These are phyloP conservation scores for Tylopilus balloui DNA, from an alignment of 768 basidiomycete genomes.

Conservation along the genomic window DNA sequence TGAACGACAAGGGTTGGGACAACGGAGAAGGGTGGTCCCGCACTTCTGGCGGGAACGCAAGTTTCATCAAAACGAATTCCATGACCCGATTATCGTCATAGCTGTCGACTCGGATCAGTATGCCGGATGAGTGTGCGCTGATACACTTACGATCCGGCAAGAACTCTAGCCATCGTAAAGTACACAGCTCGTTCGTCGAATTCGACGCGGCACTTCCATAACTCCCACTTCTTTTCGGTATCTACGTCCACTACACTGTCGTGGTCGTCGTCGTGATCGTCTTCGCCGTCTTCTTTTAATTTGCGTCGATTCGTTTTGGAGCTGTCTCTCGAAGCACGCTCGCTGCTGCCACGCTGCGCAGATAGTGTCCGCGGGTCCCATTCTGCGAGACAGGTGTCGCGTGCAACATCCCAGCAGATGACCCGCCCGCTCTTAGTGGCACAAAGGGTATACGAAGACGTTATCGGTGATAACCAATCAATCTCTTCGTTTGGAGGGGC, in stretches of 20 bases:
- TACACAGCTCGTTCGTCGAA: conserved; percentile 68
- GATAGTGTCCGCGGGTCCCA: conserved; percentile 52
- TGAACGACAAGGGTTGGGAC: conserved; percentile 12
- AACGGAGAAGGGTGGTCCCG: conserved; percentile 30
- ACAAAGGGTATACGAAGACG: conserved; percentile 71
- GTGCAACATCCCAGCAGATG: conserved; percentile 71
- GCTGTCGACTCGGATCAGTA: conserved; percentile 27
- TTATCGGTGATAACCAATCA: conserved; percentile 75
- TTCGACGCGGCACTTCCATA: conserved; percentile 78
- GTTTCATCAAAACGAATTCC: conserved; percentile 68
- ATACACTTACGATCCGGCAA: conserved; percentile 44
- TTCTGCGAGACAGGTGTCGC: conserved; percentile 56
- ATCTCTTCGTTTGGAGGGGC: conserved; percentile 66
- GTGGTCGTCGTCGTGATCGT: conserved; percentile 8
- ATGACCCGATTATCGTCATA: conserved; percentile 60
- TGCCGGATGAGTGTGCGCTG: not conserved
- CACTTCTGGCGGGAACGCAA: conserved; percentile 52
- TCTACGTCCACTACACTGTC: conserved; percentile 4
- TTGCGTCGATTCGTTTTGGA: conserved; percentile 5
- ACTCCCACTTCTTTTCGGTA: conserved; percentile 50
- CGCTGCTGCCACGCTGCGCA: not conserved
- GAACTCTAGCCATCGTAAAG: conserved; percentile 69
- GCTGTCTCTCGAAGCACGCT: conserved; percentile 7
- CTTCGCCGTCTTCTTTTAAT: conserved; percentile 10
- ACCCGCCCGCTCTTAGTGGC: conserved; percentile 73